These are phyloP conservation scores for Clausena lansium DNA, from an alignment of 345 rosid species.

Conservation along the genomic window DNA sequence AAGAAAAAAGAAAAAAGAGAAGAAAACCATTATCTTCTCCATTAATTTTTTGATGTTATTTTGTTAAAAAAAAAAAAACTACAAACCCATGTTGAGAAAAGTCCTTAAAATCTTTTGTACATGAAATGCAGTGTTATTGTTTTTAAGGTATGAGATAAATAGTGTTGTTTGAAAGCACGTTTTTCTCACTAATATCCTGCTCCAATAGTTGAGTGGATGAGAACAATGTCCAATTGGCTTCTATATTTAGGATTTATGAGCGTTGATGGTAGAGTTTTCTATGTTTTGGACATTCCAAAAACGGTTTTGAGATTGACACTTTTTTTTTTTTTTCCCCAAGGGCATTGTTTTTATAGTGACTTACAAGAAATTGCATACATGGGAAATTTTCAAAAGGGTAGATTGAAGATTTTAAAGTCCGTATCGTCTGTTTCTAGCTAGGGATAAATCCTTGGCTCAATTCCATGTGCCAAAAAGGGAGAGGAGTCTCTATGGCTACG, in stretches of 20 bases:
- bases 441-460: background rate
- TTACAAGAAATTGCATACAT: background rate
- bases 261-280: background rate
- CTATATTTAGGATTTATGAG: background rate
- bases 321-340: background rate
- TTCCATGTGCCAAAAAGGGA: constrained; percentile 1
- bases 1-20: background rate
- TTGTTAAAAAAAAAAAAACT: background rate
- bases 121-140: constrained; percentile 8
- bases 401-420: background rate
- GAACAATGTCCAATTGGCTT: background rate
- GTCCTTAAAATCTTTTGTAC: background rate
- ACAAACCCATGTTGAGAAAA: constrained; percentile 7
- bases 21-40: background rate
- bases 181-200: constrained; percentile 11
- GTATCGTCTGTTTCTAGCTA: background rate
- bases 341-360: background rate
- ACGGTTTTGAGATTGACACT: background rate
- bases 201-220: background rate
- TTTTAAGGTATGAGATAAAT: background rate
- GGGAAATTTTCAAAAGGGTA: background rate
- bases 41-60: background rate
- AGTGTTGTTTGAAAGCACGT: constrained; percentile 11
- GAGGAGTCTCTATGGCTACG: background rate
- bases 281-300: background rate